These are phyloP conservation scores for Cyclotella choctawhatcheeana DNA, from an alignment of 108 stramenopile species.

Conservation along the genomic window DNA sequence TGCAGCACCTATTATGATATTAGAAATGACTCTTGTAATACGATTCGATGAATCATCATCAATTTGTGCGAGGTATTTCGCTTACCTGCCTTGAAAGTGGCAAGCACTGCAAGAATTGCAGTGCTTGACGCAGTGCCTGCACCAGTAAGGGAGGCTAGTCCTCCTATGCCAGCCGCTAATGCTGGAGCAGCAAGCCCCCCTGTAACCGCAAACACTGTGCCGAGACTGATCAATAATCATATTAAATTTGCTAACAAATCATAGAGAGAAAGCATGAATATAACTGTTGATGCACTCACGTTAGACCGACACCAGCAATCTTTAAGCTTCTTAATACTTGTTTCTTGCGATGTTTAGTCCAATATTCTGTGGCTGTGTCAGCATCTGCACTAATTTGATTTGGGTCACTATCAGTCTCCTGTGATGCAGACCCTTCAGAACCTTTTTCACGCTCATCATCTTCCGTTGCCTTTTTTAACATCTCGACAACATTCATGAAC, in stretches of 20 bases:
- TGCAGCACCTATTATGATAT: conserved; percentile 30
- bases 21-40: not conserved
- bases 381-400: conserved; percentile 11
- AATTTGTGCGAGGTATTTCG: too few relatives aligned
- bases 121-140: conserved; percentile 54
- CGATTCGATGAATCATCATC: too few relatives aligned
- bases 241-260: not conserved
- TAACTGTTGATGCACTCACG: not conserved
- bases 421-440: not conserved
- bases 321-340: conserved; percentile 55
- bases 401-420: conserved; percentile 9
- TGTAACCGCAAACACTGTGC: conserved; percentile 70
- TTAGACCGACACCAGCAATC: conserved; percentile 66
- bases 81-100: conserved; percentile 50
- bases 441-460: conserved; percentile 11
- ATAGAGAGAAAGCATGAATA: not conserved
- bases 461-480: conserved; percentile 24
- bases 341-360: conserved; percentile 33
- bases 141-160: conserved; percentile 55
- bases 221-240: conserved; percentile 32
- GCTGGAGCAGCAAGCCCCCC: conserved; percentile 78
- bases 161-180: conserved; percentile 65
- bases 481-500: conserved; percentile 27
- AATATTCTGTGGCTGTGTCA: conserved; percentile 3
- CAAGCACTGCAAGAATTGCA: conserved; percentile 49